Evolutionary conservation across 1,284 basidiomycete species (phyloP).

Genomic region (Sporisorium iseilematis-ciliati): DNA sequence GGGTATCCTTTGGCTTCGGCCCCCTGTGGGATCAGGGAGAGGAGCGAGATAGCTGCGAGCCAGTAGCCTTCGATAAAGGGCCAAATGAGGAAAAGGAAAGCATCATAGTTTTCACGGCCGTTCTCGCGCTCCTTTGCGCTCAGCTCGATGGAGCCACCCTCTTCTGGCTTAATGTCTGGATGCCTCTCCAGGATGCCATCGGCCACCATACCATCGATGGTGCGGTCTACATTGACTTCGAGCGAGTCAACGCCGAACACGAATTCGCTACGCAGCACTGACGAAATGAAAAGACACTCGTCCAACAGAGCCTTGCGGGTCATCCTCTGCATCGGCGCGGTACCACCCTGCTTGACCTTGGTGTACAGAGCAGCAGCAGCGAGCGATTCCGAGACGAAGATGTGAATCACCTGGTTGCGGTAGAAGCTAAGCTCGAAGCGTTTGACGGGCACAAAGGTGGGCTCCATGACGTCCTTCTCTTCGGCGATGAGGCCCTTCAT

Average conservation of each 20-base stretch:
- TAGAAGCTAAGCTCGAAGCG: conserved; percentile 70
- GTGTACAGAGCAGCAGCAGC: conserved; percentile 67
- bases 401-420: conserved; percentile 69
- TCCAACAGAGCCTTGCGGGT: conserved; percentile 48
- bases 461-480: conserved; percentile 68
- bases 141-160: conserved; percentile 48
- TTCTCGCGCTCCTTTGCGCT: conserved; percentile 58
- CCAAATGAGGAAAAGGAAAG: conserved; percentile 65
- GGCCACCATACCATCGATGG: conserved; percentile 52
- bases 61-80: conserved; percentile 69
- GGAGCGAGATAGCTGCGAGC: conserved; percentile 69
- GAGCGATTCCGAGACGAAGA: conserved; percentile 64
- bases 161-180: conserved; percentile 32
- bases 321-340: conserved; percentile 67
- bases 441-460: conserved; percentile 67
- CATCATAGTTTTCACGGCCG: conserved; percentile 69
- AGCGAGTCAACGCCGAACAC: conserved; percentile 68
- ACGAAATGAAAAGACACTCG: conserved; percentile 67
- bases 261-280: conserved; percentile 70
- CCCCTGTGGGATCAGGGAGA: conserved; percentile 61
- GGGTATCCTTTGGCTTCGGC: conserved; percentile 34
- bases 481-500: conserved; percentile 69
- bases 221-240: conserved; percentile 65
- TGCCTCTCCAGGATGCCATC: conserved; percentile 43
- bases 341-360: conserved; percentile 69